These are phyloP conservation scores for Penicillium freii DNA, from an alignment of 2,329 filamentous ascomycete species.

Conservation along the genomic window DNA sequence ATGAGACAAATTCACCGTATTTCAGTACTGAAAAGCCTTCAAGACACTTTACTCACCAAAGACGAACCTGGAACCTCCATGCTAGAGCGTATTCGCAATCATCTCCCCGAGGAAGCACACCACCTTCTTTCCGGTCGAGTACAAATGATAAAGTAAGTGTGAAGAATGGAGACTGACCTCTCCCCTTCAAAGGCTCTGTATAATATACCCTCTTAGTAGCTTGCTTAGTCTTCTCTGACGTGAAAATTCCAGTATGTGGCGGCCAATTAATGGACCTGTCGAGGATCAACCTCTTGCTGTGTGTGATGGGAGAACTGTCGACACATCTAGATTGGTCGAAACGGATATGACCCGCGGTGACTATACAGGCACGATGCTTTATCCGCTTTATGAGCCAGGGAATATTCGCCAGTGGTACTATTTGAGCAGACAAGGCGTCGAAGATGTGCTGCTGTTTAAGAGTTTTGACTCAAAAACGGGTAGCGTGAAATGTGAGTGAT, in stretches of 20 bases:
- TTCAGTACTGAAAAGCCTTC: not conserved
- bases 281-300: conserved; percentile 10
- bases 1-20: not conserved
- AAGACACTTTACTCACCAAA: conserved; percentile 10
- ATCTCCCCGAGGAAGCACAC: conserved; percentile 8
- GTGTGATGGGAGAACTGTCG: conserved; percentile 6
- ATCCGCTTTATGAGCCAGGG: not conserved
- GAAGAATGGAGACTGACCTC: too few species aligned
- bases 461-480: conserved; percentile 9
- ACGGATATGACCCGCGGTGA: conserved; percentile 10
- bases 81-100: conserved; percentile 11
- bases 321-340: conserved; percentile 2
- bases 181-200: too few species aligned
- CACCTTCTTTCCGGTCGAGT: conserved; percentile 9
- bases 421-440: conserved; percentile 5
- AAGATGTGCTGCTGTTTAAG: conserved; percentile 12
- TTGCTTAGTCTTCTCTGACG: not conserved
- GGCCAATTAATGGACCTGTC: conserved; percentile 8
- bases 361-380: conserved; percentile 10
- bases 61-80: conserved; percentile 6
- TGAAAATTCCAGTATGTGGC: not conserved
- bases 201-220: not conserved
- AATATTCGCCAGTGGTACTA: conserved; percentile 8
- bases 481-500: conserved; percentile 9
- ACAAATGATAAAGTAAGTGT: conserved; percentile 11